Evolutionary conservation across 2,329 filamentous ascomycete species (phyloP).

Genomic region (Alternaria metachromatica): DNA sequence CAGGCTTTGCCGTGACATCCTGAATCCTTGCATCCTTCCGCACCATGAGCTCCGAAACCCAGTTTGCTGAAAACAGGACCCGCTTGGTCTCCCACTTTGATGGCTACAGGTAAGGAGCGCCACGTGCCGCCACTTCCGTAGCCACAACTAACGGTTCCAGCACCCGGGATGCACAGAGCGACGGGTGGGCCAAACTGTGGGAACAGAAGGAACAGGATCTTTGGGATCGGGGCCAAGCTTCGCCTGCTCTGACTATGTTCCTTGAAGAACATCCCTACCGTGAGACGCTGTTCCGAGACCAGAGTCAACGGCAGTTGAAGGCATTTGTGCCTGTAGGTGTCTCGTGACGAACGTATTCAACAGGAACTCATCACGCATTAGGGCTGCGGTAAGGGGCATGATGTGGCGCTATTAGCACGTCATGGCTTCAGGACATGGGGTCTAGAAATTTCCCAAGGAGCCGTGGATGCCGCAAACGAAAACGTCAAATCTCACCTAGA

Average conservation of each 20-base stretch:
- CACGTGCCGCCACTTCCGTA: background rate
- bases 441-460: conserved; percentile 67
- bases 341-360: background rate
- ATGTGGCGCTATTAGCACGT: conserved; percentile 74
- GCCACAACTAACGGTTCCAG: conserved; percentile 8
- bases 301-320: conserved; percentile 51
- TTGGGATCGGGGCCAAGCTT: conserved; percentile 62
- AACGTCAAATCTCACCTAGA: conserved; percentile 18
- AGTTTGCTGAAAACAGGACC: conserved; percentile 15
- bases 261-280: conserved; percentile 18
- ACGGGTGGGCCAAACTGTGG: conserved; percentile 62
- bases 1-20: conserved; percentile 4
- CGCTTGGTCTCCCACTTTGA: conserved; percentile 18
- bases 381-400: conserved; percentile 79
- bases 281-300: conserved; percentile 32
- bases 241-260: conserved; percentile 56
- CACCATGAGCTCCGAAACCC: conserved; percentile 18
- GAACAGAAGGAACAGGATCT: conserved; percentile 56
- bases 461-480: conserved; percentile 31
- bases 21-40: background rate
- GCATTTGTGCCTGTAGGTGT: conserved; percentile 69
- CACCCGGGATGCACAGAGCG: conserved; percentile 17
- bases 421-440: conserved; percentile 78
- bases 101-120: conserved; percentile 11
- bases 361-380: background rate